Percentiles rank a stretch among this genome's conserved stretches.
These are phyloP conservation scores for Ganoderma boninense DNA, from an alignment of 1,284 basidiomycete genomes.

Conservation along the genomic window DNA sequence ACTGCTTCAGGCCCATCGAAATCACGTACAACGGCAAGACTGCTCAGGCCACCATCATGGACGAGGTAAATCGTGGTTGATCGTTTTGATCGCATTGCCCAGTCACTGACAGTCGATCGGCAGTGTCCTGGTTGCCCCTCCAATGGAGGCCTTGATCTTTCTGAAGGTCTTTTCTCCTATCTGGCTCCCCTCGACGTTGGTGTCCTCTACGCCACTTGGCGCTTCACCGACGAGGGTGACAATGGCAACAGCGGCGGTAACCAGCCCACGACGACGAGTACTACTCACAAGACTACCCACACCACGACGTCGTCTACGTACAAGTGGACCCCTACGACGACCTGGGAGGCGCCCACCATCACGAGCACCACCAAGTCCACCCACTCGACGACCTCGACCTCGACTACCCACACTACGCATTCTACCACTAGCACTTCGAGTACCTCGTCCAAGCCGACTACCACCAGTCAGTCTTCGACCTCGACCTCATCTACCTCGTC, in stretches of 20 bases:
- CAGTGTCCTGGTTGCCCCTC: slow-evolving; percentile 76
- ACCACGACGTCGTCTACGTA: slow-evolving; percentile 33
- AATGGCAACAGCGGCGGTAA: slow-evolving; percentile 36
- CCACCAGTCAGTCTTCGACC: slow-evolving; percentile 35
- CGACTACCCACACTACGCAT: slow-evolving; percentile 32
- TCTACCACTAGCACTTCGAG: slow-evolving; percentile 20
- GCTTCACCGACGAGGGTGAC: slow-evolving; percentile 51
- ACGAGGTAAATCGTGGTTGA: slow-evolving; percentile 57
- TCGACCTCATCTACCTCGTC: slow-evolving; percentile 30
- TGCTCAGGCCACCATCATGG: slow-evolving; percentile 67
- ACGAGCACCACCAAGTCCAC: slow-evolving; percentile 32
- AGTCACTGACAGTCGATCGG: background rate
- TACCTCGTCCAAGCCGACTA: slow-evolving; percentile 32
- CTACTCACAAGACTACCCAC: slow-evolving; percentile 23
- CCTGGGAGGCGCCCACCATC: slow-evolving; percentile 22
- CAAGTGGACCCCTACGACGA: slow-evolving; percentile 28
- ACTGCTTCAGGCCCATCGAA: slow-evolving; percentile 71
- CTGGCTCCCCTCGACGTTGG: slow-evolving; percentile 52
- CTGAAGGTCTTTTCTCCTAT: slow-evolving; percentile 73
- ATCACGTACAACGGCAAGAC: slow-evolving; percentile 74
- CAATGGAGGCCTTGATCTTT: slow-evolving; percentile 81
- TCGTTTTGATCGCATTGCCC: background rate
- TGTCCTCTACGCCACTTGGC: slow-evolving; percentile 34
- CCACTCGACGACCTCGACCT: slow-evolving; percentile 38
- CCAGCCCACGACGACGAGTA: slow-evolving; percentile 26